These are phyloP conservation scores for Neurospora sp. DNA, from an alignment of 495 filamentous ascomycete species.

Conservation along the genomic window DNA sequence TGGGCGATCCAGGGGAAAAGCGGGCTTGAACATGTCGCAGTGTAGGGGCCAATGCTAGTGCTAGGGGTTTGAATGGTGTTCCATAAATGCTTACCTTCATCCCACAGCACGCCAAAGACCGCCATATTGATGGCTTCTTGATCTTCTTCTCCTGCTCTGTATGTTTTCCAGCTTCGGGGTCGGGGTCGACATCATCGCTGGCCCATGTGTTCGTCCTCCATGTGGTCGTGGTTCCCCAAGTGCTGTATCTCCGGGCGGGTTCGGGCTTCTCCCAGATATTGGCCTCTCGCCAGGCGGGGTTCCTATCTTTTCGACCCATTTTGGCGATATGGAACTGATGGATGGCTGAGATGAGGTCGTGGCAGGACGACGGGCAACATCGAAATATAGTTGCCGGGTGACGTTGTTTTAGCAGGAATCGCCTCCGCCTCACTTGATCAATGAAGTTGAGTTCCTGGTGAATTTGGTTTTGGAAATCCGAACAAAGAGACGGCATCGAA, in stretches of 20 bases:
- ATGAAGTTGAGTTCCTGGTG: not conserved
- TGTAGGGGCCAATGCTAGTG: not conserved
- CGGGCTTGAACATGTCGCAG: not conserved
- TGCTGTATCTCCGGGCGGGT: not conserved
- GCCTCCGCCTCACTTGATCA: not conserved
- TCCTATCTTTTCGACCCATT: not conserved
- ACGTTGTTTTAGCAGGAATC: not conserved
- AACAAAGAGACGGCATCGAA: not conserved
- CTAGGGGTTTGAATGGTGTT: not conserved
- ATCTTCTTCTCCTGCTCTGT: not conserved
- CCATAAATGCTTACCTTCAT: not conserved
- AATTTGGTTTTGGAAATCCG: not conserved
- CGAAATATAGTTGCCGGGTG: not conserved
- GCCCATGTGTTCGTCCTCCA: not conserved
- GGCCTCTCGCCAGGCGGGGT: not conserved
- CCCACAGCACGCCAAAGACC: not conserved
- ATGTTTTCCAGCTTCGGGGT: not conserved
- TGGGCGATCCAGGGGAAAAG: not conserved
- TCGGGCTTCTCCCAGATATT: not conserved
- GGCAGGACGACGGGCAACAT: not conserved
- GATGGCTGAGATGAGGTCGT: not conserved
- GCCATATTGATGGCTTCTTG: not conserved
- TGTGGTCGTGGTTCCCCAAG: not conserved
- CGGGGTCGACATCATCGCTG: not conserved
- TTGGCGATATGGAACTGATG: not conserved